phyloP scores from a whole-genome alignment of 2,329 filamentous ascomycete species.

The Lachnellula subtilissima region DNA sequence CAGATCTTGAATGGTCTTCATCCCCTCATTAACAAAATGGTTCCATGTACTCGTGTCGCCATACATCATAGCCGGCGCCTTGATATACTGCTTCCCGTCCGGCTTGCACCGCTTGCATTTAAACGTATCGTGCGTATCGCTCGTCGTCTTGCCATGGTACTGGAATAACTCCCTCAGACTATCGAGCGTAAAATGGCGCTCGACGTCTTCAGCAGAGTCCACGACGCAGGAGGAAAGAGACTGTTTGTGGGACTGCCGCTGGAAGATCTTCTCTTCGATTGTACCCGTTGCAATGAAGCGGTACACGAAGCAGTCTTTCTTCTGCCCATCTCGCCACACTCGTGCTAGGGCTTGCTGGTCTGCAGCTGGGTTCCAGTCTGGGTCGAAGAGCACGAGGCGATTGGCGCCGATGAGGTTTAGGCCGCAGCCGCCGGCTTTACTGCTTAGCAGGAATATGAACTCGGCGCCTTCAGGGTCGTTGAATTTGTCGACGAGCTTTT shows the following conservation, averaged over 20 bases:
- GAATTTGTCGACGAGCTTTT: conserved; percentile 96
- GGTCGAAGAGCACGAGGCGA: conserved; percentile 90
- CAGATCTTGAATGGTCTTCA: conserved; percentile 85
- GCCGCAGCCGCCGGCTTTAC: conserved; percentile 94
- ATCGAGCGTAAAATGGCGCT: conserved; percentile 91
- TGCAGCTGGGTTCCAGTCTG: conserved; percentile 95
- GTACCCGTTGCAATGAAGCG: conserved; percentile 98
- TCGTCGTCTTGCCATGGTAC: conserved; percentile 76
- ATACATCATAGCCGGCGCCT: conserved; percentile 91
- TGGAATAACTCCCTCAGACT: conserved; percentile 90
- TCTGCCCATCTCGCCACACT: conserved; percentile 98
- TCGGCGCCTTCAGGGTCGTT: conserved; percentile 88
- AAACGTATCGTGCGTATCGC: conserved; percentile 97
- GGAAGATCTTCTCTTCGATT: conserved; percentile 99
- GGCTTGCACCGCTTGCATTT: conserved; percentile 94
- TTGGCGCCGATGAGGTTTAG: conserved; percentile 95
- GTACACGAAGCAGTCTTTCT: conserved; percentile 99
- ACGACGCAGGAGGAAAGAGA: conserved; percentile 94
- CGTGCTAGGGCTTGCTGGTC: conserved; percentile 95
- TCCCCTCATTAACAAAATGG: conserved; percentile 78
- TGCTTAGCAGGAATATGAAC: conserved; percentile 93
- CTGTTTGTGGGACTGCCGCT: conserved; percentile 97
- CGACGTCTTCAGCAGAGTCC: conserved; percentile 93
- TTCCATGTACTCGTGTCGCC: conserved; percentile 99
- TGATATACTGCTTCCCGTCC: conserved; percentile 81